These are phyloP conservation scores for Phylloporus sp. DNA, from an alignment of 768 basidiomycete genomes.

Conservation along the genomic window DNA sequence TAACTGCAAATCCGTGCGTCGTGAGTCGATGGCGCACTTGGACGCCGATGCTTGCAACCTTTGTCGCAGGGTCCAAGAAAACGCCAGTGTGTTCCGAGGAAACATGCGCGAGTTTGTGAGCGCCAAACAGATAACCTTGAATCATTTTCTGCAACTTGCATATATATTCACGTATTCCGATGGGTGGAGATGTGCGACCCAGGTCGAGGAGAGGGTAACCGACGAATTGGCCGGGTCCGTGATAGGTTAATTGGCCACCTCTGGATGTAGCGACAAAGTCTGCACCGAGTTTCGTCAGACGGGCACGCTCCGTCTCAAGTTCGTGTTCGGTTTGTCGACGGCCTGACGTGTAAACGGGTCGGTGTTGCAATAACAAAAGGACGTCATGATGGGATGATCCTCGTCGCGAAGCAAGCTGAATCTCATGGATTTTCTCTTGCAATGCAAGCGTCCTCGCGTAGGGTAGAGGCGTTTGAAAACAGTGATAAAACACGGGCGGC, in stretches of 20 bases:
- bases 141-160: constrained; percentile 74
- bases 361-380: constrained; percentile 80
- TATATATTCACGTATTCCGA: constrained; percentile 77
- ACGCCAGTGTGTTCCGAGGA: constrained; percentile 86
- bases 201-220: constrained; percentile 94
- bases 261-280: constrained; percentile 79
- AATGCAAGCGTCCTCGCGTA: constrained; percentile 64
- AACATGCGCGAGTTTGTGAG: constrained; percentile 51
- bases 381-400: constrained; percentile 50
- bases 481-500: constrained; percentile 71
- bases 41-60: constrained; percentile 94
- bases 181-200: constrained; percentile 65
- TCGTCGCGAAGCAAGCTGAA: constrained; percentile 56
- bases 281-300: constrained; percentile 75
- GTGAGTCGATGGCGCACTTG: constrained; percentile 93
- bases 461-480: constrained; percentile 72
- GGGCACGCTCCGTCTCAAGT: constrained; percentile 52
- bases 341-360: constrained; percentile 94
- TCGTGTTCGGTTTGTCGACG: constrained; percentile 69
- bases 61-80: constrained; percentile 74
- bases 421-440: constrained; percentile 64
- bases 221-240: constrained; percentile 95
- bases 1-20: constrained; percentile 91
- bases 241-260: constrained; percentile 94
- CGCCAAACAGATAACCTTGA: constrained; percentile 52